These are phyloP conservation scores for Pyricularia sp. DNA, from an alignment of 2,329 filamentous ascomycete species.

Conservation along the genomic window DNA sequence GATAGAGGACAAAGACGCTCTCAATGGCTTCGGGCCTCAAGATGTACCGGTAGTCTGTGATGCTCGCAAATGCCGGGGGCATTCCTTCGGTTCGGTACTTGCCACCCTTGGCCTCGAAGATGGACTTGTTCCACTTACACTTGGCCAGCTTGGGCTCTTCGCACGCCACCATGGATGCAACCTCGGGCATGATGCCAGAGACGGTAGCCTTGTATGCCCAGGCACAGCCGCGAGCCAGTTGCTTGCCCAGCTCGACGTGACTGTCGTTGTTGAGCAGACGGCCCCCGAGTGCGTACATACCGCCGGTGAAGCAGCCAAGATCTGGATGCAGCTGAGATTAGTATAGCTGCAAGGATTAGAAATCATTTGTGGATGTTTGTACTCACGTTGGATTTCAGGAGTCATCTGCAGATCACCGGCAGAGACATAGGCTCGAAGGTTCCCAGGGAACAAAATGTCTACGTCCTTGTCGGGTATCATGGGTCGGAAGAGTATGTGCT, in stretches of 20 bases:
- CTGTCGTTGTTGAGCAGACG: conserved; percentile 33
- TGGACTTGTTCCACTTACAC: conserved; percentile 24
- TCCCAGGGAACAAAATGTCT: conserved; percentile 55
- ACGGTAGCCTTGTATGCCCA: conserved; percentile 48
- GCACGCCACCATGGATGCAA: conserved; percentile 37
- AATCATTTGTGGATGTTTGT: conserved; percentile 20
- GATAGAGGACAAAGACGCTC: conserved; percentile 69
- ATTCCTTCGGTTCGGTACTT: conserved; percentile 8
- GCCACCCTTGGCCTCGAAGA: conserved; percentile 19
- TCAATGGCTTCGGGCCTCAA: conserved; percentile 67
- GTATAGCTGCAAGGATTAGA: neutral
- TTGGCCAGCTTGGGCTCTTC: conserved; percentile 28
- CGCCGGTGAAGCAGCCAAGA: conserved; percentile 34
- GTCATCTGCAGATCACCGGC: conserved; percentile 13
- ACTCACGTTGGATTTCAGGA: conserved; percentile 21
- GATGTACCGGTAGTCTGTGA: conserved; percentile 30
- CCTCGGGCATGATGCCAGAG: conserved; percentile 50
- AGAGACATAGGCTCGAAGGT: conserved; percentile 15
- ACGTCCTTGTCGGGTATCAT: conserved; percentile 46
- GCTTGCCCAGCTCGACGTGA: conserved; percentile 35
- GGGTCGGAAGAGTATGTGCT: conserved; percentile 59
- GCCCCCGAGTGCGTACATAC: conserved; percentile 35
- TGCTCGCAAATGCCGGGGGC: conserved; percentile 20
- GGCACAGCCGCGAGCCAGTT: conserved; percentile 43
- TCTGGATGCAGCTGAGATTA: conserved; percentile 16